Base-by-base conservation (phyloP, 495 filamentous ascomycete genomes). In the Echria macrotheca region DNA sequence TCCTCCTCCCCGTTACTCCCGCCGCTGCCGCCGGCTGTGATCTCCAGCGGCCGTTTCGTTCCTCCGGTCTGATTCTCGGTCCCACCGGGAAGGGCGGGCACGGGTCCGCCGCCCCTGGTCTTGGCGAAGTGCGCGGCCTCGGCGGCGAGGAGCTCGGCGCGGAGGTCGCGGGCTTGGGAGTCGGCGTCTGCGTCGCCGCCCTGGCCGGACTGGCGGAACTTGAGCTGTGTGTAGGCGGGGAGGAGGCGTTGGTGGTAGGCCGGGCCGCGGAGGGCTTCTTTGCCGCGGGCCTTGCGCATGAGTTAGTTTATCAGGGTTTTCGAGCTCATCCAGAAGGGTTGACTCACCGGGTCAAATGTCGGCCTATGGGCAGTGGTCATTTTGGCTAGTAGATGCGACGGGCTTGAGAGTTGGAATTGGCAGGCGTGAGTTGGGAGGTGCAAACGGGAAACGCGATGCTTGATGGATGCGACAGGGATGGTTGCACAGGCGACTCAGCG, bases 181-280 rank as follows among this genome's bases (percentile, higher is more conserved):
- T 95, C 91, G 28, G 69, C 59, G 57, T 95, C 91, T 40, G 83
- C 84, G 55, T 84, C 88, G 52, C 85, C 84, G 57, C 93, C 93
- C 74, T 98, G 93, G 43, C 90, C 89, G 22, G 84, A 78, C 73
- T 97, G 82, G 35, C 89, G 80, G 50, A 84, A 82, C 69, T 98
- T 98, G 57, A 98, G 80, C 58, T 86, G 81, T 26, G 84, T 96
- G 61, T 97, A 83, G 8, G 93, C 93, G 4, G 93, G 94, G 2
- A 96, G 83, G 9, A 97, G 84, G 44, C 93, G 83, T 74, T 96
- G 93, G 66, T 98, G 93, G 70, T 96, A 97, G 49, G 93, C 93
- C 31, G 89, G 87, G 12, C 93, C 93, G 57, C 90, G 84, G 45
- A 87, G 86, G 61, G 91, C 87, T 66, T 98, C 93, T 78, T 95